phyloP scores from a whole-genome alignment of 768 basidiomycete genomes.

The Termitomyces sp. region DNA sequence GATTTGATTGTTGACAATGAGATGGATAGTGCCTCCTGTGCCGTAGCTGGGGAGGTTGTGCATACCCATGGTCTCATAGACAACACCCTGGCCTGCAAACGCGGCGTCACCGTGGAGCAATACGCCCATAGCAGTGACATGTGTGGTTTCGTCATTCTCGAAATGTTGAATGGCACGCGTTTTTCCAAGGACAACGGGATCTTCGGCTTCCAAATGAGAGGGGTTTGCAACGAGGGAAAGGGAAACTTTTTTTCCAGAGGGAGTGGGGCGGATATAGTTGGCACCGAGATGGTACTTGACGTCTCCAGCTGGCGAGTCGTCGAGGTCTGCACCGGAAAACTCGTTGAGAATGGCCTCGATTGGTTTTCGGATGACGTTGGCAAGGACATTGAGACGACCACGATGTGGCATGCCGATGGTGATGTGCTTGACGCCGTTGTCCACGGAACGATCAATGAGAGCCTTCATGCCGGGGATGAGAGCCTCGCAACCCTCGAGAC shows the following conservation, averaged over 20 bases:
- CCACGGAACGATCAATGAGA: conserved; percentile 96
- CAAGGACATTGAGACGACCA: conserved; percentile 95
- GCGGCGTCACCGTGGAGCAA: conserved; percentile 97
- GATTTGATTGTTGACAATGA: conserved; percentile 99
- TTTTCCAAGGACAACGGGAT: conserved; percentile 98
- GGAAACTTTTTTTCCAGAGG: conserved; percentile 95
- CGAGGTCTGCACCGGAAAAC: conserved; percentile 72
- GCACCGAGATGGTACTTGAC: conserved; percentile 99
- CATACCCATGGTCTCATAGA: conserved; percentile 99
- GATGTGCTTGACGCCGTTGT: conserved; percentile 91
- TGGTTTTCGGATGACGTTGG: conserved; percentile 98
- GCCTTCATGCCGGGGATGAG: conserved; percentile 99
- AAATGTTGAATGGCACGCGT: conserved; percentile 96
- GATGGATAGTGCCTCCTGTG: conserved; percentile 95
- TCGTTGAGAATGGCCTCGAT: conserved; percentile 97
- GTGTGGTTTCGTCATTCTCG: conserved; percentile 76
- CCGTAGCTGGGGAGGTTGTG: conserved; percentile 93
- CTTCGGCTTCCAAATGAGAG: conserved; percentile 95
- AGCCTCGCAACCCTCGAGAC: conserved; percentile 95
- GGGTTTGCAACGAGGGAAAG: conserved; percentile 98
- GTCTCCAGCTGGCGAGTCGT: conserved; percentile 80
- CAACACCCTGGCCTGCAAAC: conserved; percentile 96
- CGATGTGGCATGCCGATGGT: conserved; percentile 99
- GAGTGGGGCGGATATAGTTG: conserved; percentile 97
- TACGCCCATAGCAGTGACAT: conserved; percentile 88